A percentile compares a stretch with the other conserved stretches of the same genome.
phyloP scores from a whole-genome alignment of 2,329 filamentous ascomycete species.

The Cylindrodendrum hubeiense region DNA sequence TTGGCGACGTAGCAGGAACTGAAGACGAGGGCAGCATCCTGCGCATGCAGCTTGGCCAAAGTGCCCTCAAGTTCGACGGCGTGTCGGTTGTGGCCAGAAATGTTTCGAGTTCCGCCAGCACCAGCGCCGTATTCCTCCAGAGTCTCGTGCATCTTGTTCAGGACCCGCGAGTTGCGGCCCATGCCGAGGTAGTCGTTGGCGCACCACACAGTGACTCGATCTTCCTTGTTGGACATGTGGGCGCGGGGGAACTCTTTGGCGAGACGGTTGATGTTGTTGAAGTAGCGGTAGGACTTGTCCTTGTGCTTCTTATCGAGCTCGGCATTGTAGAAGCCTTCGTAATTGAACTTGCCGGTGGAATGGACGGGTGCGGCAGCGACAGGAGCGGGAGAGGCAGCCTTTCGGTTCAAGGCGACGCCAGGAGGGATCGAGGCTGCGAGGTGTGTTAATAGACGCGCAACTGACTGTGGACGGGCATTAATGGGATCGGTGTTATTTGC shows the following conservation, averaged over 20 bases:
- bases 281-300: slow-evolving; percentile 99
- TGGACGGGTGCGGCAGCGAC: slow-evolving; percentile 39
- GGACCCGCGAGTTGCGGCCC: slow-evolving; percentile 89
- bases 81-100: slow-evolving; percentile 97
- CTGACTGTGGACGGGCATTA: not conserved
- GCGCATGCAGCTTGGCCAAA: slow-evolving; percentile 88
- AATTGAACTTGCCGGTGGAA: slow-evolving; percentile 79
- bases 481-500: slow-evolving; percentile 32
- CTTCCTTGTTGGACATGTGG: slow-evolving; percentile 86
- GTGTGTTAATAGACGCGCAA: slow-evolving; percentile 22
- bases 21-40: slow-evolving; percentile 94
- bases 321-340: slow-evolving; percentile 86
- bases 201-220: slow-evolving; percentile 97
- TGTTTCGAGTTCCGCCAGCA: slow-evolving; percentile 95
- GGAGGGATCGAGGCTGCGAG: slow-evolving; percentile 41
- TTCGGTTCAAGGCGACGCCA: slow-evolving; percentile 36
- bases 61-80: slow-evolving; percentile 86
- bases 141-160: slow-evolving; percentile 94
- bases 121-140: slow-evolving; percentile 95
- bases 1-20: slow-evolving; percentile 99
- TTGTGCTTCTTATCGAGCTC: slow-evolving; percentile 99
- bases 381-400: slow-evolving; percentile 38
- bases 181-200: slow-evolving; percentile 99
- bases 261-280: slow-evolving; percentile 99
- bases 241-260: slow-evolving; percentile 96